Conservation (phyloP, 164 flowering plant species). For the Aristolochia contorta region DNA sequence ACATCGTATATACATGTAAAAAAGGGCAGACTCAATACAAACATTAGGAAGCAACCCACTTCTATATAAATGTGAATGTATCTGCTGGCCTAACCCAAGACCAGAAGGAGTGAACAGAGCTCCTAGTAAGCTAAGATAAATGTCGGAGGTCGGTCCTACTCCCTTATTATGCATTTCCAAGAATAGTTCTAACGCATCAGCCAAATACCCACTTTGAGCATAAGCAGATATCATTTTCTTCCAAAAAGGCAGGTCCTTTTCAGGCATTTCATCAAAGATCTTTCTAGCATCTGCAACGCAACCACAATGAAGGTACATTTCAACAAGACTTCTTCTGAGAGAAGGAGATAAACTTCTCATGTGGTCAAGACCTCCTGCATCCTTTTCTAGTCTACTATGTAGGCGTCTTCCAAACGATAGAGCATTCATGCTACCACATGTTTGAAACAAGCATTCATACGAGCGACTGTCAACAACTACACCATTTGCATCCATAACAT, state of each 20-base stretch:
- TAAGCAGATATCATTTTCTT: conserved; percentile 24
- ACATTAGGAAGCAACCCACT: conserved; percentile 15
- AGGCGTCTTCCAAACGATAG: conserved; percentile 24
- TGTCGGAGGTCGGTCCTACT: conserved; percentile 8
- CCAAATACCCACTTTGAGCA: conserved; percentile 20
- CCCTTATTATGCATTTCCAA: conserved; percentile 20
- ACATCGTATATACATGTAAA: conserved; percentile 38
- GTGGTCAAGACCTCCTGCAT: too few relatives aligned
- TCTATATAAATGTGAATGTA: conserved; percentile 35
- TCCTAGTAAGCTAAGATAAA: conserved; percentile 21
- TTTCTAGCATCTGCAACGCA: conserved; percentile 25
- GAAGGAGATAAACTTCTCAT: conserved; percentile 19
- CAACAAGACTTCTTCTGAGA: conserved; percentile 20
- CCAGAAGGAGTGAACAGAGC: conserved; percentile 10
- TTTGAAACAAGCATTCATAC: conserved; percentile 26
- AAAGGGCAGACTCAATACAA: conserved; percentile 18
- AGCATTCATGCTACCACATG: conserved; percentile 21
- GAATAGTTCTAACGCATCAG: conserved; percentile 23
- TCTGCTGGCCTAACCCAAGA: conserved; percentile 30
- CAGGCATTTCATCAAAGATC: conserved; percentile 36
- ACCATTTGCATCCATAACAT: conserved; percentile 28
- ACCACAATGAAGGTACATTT: conserved; percentile 33
- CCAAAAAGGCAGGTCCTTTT: conserved; percentile 26
- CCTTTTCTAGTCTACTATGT: conserved; percentile 16
- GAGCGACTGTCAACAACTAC: conserved; percentile 19